Base-by-base conservation (phyloP, 139 green algal species). In the Edaphochlamys debaryana region DNA sequence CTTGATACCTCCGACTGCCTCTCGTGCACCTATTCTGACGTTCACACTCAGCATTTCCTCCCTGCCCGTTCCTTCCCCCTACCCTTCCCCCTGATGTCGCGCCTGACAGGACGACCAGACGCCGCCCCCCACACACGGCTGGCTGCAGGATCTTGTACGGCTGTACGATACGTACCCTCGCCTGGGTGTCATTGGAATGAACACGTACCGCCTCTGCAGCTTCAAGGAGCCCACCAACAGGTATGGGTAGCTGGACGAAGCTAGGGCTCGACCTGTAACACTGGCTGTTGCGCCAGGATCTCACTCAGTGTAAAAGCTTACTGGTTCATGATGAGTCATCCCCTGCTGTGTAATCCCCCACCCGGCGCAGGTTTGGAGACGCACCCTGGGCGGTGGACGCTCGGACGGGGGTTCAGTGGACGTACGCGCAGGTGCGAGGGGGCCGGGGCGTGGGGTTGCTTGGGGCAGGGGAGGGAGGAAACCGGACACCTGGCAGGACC, bases 131-230 rank as follows among this genome's bases (percentile, higher is more conserved):
- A 27, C 6, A 25, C 8, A 23, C 13, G 1, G 3, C 23, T 84
- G 77, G 77, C 45, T 84, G 32, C 27, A 17, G 1, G 34, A 84
- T 30, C 40, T 84, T 64, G 0, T 58, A 2, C 1, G 2, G 17
- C 4, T 84, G 64, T 75, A 76, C 11, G 25, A 54, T 11, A 34
- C 45, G 8, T 56, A 32, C 29, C 77, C 77, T 11, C 64, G 6
- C 27, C 77, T 84, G 34, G 77, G 19, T 0, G 40, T 76, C 4
- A 8, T 84, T 4, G 78, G 78, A 34, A 84, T 84, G 78, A 84
- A 84, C 64, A 69, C 48, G 0, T 84, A 69, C 78, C 66, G 78
- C 27, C 29, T 84, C 13, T 84, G 78, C 66, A 67, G 34, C 17
- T 29, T 52, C 45, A 3, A 2, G 19, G 78, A 84, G 66, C 11